Conservation (phyloP, 2,329 filamentous ascomycete species). For the Fusarium palustre region DNA sequence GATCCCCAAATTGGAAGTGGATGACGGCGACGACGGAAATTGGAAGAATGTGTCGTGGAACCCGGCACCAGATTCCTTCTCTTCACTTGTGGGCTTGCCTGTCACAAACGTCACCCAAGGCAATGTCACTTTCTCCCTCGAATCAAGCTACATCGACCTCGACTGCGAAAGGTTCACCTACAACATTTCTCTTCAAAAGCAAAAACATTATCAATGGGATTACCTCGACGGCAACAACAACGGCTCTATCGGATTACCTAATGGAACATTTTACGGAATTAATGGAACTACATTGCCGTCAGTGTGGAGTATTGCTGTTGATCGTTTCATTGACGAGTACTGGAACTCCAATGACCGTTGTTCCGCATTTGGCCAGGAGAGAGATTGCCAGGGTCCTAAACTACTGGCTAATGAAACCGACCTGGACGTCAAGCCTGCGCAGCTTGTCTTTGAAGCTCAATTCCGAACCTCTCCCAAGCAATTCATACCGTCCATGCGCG, state of each 20-base stretch:
- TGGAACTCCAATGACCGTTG: not conserved
- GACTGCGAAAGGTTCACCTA: not conserved
- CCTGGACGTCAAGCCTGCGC: not conserved
- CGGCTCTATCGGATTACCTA: not conserved
- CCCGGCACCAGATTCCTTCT: not conserved
- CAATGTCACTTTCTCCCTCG: not conserved
- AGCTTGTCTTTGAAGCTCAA: not conserved
- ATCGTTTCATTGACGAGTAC: not conserved
- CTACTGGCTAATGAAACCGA: not conserved
- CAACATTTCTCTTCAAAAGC: not conserved
- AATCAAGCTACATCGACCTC: not conserved
- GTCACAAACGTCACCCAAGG: not conserved
- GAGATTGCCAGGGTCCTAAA: not conserved
- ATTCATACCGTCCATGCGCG: not conserved
- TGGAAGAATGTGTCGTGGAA: not conserved
- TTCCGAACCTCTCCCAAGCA: not conserved
- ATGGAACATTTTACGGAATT: slow-evolving; percentile 1
- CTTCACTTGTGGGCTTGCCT: not conserved
- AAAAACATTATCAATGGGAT: not conserved
- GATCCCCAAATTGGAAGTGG: slow-evolving; percentile 6
- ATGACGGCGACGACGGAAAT: not conserved
- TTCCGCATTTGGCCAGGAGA: not conserved
- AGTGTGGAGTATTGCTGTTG: not conserved
- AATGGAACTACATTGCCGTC: not conserved
- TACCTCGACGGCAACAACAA: not conserved